These are phyloP conservation scores for Thermomucor indicae-seudaticae DNA, from an alignment of 371 early-diverging fungal species.

Conservation along the genomic window DNA sequence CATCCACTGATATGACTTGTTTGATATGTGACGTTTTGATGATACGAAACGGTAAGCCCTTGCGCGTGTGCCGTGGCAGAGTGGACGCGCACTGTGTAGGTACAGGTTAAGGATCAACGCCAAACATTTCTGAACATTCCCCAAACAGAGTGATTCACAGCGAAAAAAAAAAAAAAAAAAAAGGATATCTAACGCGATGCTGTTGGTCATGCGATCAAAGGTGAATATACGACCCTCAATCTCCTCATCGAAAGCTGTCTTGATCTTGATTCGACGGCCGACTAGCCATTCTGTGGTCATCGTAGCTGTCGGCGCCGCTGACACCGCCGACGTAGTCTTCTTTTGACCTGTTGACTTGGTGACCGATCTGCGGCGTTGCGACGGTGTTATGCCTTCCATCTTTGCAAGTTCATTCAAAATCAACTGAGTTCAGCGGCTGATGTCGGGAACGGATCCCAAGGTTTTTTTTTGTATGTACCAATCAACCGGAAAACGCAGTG, in stretches of 20 bases:
- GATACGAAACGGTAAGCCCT: constrained; percentile 45
- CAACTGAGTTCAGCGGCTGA: no score
- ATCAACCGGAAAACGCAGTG: no score
- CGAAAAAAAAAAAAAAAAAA: constrained; percentile 9
- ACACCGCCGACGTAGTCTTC: neutral
- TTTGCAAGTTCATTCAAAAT: no score
- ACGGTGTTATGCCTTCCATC: constrained; percentile 8
- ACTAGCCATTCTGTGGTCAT: constrained; percentile 30
- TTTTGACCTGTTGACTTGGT: constrained; percentile 3
- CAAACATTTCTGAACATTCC: no score
- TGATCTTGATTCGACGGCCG: constrained; percentile 51
- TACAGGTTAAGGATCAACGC: constrained; percentile 28
- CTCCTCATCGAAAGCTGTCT: constrained; percentile 52
- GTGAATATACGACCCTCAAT: constrained; percentile 61
- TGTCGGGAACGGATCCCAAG: no score
- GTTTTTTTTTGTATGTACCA: no score
- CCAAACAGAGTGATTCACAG: neutral
- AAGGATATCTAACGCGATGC: constrained; percentile 66
- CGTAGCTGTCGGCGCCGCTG: constrained; percentile 10
- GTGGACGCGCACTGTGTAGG: constrained; percentile 14
- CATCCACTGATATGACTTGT: constrained; percentile 46
- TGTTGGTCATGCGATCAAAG: constrained; percentile 57
- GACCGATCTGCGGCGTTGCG: constrained; percentile 8
- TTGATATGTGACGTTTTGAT: constrained; percentile 60
- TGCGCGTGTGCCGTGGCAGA: constrained; percentile 11